Evolutionary conservation across 495 filamentous ascomycete species (phyloP).

Genomic region (Podospora pseudoanserina): DNA sequence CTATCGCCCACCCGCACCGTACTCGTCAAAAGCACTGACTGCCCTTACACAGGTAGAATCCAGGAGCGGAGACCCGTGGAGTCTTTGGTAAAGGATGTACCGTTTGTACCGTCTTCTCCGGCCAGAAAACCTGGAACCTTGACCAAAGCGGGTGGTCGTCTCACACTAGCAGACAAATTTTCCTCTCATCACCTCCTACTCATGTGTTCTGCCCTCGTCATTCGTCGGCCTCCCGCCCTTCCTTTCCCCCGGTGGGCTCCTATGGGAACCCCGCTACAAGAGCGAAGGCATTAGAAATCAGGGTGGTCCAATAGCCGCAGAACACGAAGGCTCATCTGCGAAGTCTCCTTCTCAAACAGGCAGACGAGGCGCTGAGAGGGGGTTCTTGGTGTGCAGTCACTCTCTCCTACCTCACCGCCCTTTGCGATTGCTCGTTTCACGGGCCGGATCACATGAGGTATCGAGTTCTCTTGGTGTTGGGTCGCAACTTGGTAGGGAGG

Average conservation of each 20-base stretch:
- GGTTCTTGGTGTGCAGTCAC: not conserved
- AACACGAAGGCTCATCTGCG: not conserved
- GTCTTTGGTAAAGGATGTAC: not conserved
- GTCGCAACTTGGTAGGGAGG: not conserved
- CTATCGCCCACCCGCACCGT: not conserved
- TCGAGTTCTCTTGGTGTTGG: not conserved
- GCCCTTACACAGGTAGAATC: not conserved
- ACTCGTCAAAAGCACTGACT: not conserved
- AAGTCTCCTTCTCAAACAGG: not conserved
- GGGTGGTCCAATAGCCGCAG: not conserved
- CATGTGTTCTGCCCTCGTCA: not conserved
- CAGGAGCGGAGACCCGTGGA: not conserved
- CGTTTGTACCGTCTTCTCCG: not conserved
- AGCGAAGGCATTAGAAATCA: not conserved
- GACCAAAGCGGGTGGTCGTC: not conserved
- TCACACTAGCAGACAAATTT: not conserved
- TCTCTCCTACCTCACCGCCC: not conserved
- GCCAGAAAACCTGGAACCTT: not conserved
- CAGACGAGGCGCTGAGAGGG: not conserved
- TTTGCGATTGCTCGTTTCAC: not conserved
- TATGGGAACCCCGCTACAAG: not conserved
- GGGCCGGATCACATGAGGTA: not conserved
- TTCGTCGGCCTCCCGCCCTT: not conserved
- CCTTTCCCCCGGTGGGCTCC: not conserved
- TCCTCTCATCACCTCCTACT: not conserved